These are phyloP conservation scores for Cladophialophora chaetospira DNA, from an alignment of 2,329 filamentous ascomycete genomes.

Conservation along the genomic window DNA sequence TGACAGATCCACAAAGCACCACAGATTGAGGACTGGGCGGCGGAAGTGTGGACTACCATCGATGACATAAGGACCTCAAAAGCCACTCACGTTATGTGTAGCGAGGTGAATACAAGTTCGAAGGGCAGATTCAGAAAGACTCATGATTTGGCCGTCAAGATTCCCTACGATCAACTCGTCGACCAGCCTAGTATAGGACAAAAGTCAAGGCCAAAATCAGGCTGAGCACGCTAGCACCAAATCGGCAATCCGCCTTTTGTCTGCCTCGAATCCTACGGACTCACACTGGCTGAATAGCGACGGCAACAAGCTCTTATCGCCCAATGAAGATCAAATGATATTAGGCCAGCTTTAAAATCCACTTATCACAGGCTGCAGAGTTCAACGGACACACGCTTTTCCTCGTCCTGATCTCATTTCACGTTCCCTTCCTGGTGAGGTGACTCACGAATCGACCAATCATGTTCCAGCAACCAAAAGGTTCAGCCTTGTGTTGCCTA, in stretches of 20 bases:
- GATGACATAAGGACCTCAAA: too few species aligned
- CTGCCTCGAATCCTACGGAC: neutral
- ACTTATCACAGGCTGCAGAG: neutral
- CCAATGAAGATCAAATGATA: neutral
- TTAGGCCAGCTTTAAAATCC: neutral
- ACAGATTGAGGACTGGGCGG: too few species aligned
- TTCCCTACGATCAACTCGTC: too few species aligned
- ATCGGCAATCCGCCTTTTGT: neutral
- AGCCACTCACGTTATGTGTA: too few species aligned
- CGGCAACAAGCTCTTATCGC: neutral
- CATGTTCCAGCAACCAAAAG: neutral
- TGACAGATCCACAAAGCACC: too few species aligned
- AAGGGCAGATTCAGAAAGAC: too few species aligned
- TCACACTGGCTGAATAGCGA: neutral
- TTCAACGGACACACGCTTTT: neutral
- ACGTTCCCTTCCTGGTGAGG: neutral
- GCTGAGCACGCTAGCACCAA: neutral
- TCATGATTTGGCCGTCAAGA: too few species aligned
- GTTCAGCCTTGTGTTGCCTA: conserved; percentile 1
- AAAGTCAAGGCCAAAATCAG: neutral
- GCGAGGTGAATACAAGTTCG: too few species aligned
- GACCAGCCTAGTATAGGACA: neutral
- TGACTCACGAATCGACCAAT: neutral
- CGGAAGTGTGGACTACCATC: too few species aligned
- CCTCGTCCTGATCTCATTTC: neutral